These are phyloP conservation scores for Juncus inflexus DNA, from an alignment of 176 grass and related monocot species.

Conservation along the genomic window DNA sequence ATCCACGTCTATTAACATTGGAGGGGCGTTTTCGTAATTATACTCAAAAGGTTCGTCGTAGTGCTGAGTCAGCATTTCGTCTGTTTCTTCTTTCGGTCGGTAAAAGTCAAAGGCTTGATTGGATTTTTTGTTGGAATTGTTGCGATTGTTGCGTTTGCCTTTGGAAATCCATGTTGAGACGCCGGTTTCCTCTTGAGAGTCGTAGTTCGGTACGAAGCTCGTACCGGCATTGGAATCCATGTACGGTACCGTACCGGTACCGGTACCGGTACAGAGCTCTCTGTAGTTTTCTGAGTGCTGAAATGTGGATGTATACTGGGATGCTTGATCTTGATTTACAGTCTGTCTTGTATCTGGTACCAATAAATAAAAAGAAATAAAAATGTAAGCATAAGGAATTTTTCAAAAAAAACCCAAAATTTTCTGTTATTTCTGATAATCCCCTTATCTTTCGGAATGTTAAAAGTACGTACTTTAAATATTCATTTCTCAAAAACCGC, in stretches of 20 bases:
- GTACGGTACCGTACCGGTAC: slow-evolving; percentile 25
- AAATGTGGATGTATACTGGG: slow-evolving; percentile 39
- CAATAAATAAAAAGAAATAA: slow-evolving; percentile 31
- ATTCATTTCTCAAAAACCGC: too few relatives aligned
- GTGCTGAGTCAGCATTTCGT: slow-evolving; percentile 17
- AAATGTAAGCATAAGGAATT: not conserved
- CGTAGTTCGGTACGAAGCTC: slow-evolving; percentile 34
- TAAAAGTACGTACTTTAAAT: too few relatives aligned
- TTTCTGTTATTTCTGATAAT: too few relatives aligned
- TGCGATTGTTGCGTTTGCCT: slow-evolving; percentile 97
- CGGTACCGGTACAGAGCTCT: slow-evolving; percentile 23
- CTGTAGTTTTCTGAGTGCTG: slow-evolving; percentile 47
- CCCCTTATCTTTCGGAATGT: too few relatives aligned
- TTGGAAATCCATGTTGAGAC: slow-evolving; percentile 93
- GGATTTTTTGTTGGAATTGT: slow-evolving; percentile 31
- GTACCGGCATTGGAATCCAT: slow-evolving; percentile 26
- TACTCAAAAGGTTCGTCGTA: slow-evolving; percentile 7
- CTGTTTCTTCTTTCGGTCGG: slow-evolving; percentile 57
- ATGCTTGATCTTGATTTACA: slow-evolving; percentile 26
- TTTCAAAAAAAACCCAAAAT: too few relatives aligned
- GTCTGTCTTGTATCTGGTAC: slow-evolving; percentile 53
- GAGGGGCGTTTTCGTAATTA: slow-evolving; percentile 40
- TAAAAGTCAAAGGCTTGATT: slow-evolving; percentile 46
- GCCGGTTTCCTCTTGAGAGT: slow-evolving; percentile 55
- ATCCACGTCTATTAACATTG: slow-evolving; percentile 71